Conservation (phyloP, 306 rosid genomes). For the Rosa chinensis region DNA sequence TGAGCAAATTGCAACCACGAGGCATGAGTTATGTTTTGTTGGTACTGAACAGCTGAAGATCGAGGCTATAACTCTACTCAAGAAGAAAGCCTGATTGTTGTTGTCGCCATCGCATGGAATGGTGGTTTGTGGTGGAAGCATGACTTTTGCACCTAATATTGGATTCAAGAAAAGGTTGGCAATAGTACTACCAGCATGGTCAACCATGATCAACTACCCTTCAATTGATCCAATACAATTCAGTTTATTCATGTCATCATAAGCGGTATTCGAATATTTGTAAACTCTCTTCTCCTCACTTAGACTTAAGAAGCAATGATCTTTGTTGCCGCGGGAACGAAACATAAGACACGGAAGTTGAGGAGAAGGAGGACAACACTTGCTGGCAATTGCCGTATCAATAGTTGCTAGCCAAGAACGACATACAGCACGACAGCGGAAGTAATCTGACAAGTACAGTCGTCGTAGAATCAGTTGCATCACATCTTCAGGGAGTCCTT, state of each 20-base stretch:
- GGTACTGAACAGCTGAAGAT: background rate
- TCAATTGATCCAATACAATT: background rate
- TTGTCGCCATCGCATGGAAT: background rate
- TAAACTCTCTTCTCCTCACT: background rate
- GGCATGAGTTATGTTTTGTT: background rate
- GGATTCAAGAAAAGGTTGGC: background rate
- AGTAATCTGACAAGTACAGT: background rate
- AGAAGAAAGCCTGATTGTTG: background rate
- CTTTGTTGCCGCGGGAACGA: background rate
- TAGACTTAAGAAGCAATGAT: background rate
- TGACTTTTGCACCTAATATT: background rate
- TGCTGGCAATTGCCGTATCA: background rate
- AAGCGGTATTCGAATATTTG: background rate
- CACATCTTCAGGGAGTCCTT: background rate
- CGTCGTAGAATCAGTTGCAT: background rate
- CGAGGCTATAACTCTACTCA: background rate
- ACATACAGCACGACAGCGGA: background rate
- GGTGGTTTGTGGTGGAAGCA: background rate
- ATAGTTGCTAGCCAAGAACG: background rate
- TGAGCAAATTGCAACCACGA: background rate
- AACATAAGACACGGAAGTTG: background rate
- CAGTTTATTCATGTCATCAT: background rate
- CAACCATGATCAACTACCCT: background rate
- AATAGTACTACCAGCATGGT: no score
- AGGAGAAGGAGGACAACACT: background rate